Conservation (phyloP, 768 basidiomycete genomes). For the Pleurotus giganteus region DNA sequence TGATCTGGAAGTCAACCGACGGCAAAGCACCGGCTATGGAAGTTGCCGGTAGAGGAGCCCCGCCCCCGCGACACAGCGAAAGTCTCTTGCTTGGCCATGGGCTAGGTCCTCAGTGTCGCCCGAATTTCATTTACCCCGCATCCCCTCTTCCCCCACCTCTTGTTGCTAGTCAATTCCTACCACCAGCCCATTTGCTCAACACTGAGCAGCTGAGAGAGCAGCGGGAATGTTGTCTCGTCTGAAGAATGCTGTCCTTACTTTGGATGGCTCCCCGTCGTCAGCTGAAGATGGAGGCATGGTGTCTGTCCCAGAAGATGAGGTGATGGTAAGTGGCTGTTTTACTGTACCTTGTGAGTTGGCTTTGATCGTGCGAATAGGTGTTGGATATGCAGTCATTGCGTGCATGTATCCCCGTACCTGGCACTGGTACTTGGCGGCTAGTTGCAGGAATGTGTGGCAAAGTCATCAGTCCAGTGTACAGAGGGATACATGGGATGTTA, state of each 20-base stretch:
- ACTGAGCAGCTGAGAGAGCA: neutral
- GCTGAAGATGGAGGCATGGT: neutral
- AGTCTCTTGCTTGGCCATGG: neutral
- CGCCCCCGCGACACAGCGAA: neutral
- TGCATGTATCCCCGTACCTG: constrained; percentile 19
- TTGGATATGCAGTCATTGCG: constrained; percentile 27
- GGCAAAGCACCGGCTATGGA: neutral
- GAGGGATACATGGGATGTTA: constrained; percentile 30
- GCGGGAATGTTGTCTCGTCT: constrained; percentile 6
- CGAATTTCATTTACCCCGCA: neutral
- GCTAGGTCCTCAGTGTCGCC: no score
- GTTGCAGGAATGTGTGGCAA: constrained; percentile 26
- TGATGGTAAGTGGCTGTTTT: constrained; percentile 19
- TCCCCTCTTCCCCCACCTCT: neutral
- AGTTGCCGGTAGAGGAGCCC: neutral
- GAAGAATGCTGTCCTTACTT: constrained; percentile 1
- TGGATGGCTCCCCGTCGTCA: neutral
- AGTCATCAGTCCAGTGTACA: constrained; percentile 31
- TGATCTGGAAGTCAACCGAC: neutral
- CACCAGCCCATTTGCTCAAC: neutral
- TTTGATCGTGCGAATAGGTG: constrained; percentile 16
- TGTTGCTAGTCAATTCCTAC: neutral
- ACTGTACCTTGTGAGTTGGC: neutral
- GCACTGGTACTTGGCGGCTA: constrained; percentile 24
- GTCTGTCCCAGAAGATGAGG: constrained; percentile 18